Base-by-base conservation (phyloP, 306 rosid genomes). In the Prunus armeniaca region DNA sequence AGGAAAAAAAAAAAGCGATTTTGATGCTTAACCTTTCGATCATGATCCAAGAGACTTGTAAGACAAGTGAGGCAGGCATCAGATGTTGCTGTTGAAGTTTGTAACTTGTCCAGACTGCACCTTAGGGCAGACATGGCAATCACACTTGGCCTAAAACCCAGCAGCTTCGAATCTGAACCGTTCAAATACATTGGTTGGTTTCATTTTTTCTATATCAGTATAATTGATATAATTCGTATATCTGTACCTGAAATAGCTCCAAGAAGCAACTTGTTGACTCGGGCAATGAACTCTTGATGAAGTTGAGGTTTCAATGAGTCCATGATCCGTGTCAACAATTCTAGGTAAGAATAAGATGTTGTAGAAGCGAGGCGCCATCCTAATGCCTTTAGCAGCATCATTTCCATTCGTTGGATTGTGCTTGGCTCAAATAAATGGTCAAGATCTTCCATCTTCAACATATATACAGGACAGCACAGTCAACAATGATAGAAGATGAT, bases 281-380 rank as follows among this genome's bases (percentile, higher is more conserved):
- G 79, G 28, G 76, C 10, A 9, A 65, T 30, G 63, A 82, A 34
- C 30, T 70, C 61, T 64, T 75, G 75, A 8, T 76, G 70, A 68
- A 55, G 78, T 45, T 60, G 78, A 65, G 81, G 76, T 74, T 43
- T 72, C 71, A 82, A 24, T 51, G 79, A 61, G 12, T 82, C 82
- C 56, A 79, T 66, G 54, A 76, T 62, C 52, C 67, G 45, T 24
- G 24, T 43, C 20, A 86, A 61, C 17, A 78, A 69, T 65, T 88
- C 86, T 0, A 78, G 28, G 54, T 78, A 75, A 8, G 86, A 82
- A 67, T 78, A 82, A 65, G 86, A 8, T 52, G 92, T 84, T 51
- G 82, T 79, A 61, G 83, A 55, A 52, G 83, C 74, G 7, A 88
- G 78, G 38, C 85, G 84, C 92, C 92, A 86, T 41, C 65, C 81